Evolutionary conservation across 1,284 basidiomycete species (phyloP).

Genomic region (Butyriboletus regius): DNA sequence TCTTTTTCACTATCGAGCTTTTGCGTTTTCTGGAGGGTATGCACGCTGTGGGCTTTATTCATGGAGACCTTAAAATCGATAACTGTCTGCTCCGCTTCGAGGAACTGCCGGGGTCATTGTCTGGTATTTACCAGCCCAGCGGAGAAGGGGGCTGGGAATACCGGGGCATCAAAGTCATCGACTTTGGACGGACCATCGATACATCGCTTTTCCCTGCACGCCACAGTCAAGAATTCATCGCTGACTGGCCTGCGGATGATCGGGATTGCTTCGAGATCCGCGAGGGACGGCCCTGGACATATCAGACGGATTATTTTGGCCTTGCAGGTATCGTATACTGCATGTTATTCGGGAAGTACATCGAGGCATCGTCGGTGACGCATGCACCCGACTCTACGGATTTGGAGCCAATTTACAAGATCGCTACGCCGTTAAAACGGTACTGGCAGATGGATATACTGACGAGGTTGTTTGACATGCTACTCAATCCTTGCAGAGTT

Average conservation of each 20-base stretch:
- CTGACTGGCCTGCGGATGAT: conserved; percentile 82
- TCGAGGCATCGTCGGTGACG: conserved; percentile 59
- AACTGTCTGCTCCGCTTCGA: conserved; percentile 91
- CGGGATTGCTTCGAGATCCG: conserved; percentile 88
- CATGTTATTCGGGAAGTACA: conserved; percentile 93
- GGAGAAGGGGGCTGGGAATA: conserved; percentile 78
- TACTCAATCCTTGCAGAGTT: conserved; percentile 71
- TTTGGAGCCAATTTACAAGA: conserved; percentile 46
- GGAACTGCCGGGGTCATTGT: conserved; percentile 73
- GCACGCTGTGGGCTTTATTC: conserved; percentile 79
- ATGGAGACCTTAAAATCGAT: conserved; percentile 98
- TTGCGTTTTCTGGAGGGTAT: conserved; percentile 77
- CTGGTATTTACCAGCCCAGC: conserved; percentile 62
- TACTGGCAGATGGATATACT: conserved; percentile 94
- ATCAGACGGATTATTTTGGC: conserved; percentile 92
- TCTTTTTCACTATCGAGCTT: conserved; percentile 93
- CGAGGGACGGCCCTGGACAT: conserved; percentile 79
- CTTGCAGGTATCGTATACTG: conserved; percentile 89
- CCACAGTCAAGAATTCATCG: conserved; percentile 67
- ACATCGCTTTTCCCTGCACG: conserved; percentile 64
- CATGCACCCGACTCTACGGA: conserved; percentile 32
- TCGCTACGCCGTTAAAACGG: conserved; percentile 75
- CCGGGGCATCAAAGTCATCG: conserved; percentile 89
- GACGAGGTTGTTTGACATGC: conserved; percentile 74
- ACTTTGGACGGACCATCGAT: conserved; percentile 93